Evolutionary conservation across 1,284 basidiomycete species (phyloP), one percentile per base, ranked within the genome.

Genomic region (Ustilago esculenta): DNA sequence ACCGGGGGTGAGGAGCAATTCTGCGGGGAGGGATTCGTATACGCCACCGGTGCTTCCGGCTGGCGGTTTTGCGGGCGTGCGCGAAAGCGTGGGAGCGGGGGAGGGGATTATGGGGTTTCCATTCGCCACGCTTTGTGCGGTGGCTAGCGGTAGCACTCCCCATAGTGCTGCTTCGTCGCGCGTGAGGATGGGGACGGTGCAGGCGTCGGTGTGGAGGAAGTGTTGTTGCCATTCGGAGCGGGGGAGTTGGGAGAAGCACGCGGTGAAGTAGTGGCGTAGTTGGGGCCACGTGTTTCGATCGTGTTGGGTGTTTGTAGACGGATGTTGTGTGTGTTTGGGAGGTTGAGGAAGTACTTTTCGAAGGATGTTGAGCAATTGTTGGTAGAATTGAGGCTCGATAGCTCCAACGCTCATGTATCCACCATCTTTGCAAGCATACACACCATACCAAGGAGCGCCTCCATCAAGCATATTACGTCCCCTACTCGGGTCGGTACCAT

Each of bases 171-270:
- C 80, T 41, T 82, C 78, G 42, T 79, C 68, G 12, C 73, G 61
- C 0, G 69, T 65, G 17, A 92, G 84, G 15, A 93, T 89, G 0
- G 91, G 90, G 6, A 90, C 84, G 5, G 86, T 86, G 79, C 91
- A 93, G 8, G 90, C 88, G 65, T 93, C 91, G 8, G 87, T 89
- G 25, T 86, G 90, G 87, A 79, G 84, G 75, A 91, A 92, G 5
- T 88, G 81, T 5, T 83, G 73, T 1, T 87, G 84, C 91, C 91
- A 93, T 50, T 88, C 87, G 58, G 90, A 87, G 45, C 90, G 84
- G 0, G 87, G 84, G 40, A 85, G 84, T 27, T 85, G 84, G 52
- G 83, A 82, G 81, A 93, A 93, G 2, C 88, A 90, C 8, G 84
- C 81, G 39, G 85, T 84, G 25, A 92, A 79, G 78, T 89, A 91